Evolutionary conservation across 2,329 filamentous ascomycete genomes (phyloP).

Genomic region (Cylindrodendrum hubeiense): DNA sequence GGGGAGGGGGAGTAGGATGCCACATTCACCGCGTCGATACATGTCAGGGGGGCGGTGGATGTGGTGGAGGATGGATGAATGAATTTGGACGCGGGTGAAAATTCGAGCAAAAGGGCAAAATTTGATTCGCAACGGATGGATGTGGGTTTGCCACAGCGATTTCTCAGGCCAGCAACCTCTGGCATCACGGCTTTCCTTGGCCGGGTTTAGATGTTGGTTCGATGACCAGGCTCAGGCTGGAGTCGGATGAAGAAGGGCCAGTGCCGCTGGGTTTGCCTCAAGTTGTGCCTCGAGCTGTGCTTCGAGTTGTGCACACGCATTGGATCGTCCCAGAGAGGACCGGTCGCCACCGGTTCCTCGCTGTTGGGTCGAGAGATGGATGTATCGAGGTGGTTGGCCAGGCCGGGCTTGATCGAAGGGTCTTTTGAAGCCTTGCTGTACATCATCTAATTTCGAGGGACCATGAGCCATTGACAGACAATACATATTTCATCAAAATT

Average conservation of each 20-base stretch:
- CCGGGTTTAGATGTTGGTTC: conserved; percentile 39
- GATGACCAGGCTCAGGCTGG: conserved; percentile 20
- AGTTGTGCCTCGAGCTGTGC: neutral
- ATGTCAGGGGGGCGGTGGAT: conserved; percentile 11
- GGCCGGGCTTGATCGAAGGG: conserved; percentile 35
- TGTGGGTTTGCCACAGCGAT: conserved; percentile 32
- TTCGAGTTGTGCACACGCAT: conserved; percentile 25
- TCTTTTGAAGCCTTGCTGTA: conserved; percentile 43
- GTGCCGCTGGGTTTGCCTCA: conserved; percentile 13
- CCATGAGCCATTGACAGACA: conserved; percentile 39
- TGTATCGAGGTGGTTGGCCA: conserved; percentile 29
- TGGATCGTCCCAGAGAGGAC: conserved; percentile 24
- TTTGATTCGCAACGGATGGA: conserved; percentile 25
- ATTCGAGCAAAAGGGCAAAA: conserved; percentile 32
- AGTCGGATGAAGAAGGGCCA: conserved; percentile 12
- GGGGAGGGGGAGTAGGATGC: conserved; percentile 12
- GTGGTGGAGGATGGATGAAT: neutral
- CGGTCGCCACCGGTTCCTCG: conserved; percentile 22
- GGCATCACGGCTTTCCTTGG: conserved; percentile 31
- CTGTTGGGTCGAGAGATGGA: conserved; percentile 18
- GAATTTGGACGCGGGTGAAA: conserved; percentile 29
- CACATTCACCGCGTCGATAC: conserved; percentile 22
- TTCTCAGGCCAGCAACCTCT: conserved; percentile 35
- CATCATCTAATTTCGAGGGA: conserved; percentile 46
- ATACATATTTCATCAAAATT: conserved; percentile 42